Conservation (phyloP, 768 basidiomycete species). For the Mycena amicta region DNA sequence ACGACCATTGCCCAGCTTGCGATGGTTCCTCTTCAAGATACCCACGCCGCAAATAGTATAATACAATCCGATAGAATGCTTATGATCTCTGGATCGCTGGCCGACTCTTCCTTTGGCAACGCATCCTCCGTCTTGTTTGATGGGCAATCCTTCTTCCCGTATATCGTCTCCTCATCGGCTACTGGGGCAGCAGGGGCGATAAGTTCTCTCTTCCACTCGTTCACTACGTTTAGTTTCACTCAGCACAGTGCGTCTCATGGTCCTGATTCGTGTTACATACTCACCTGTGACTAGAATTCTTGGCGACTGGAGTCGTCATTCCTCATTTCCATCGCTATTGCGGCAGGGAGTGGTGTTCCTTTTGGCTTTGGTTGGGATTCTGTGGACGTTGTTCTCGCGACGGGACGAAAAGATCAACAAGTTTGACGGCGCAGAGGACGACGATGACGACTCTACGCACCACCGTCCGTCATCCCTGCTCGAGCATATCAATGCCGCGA, state of each 20-base stretch:
- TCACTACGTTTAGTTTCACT: constrained; percentile 73
- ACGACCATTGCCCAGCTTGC: constrained; percentile 79
- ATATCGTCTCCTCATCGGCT: constrained; percentile 66
- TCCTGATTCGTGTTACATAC: no score
- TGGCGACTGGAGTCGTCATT: constrained; percentile 94
- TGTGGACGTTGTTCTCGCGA: constrained; percentile 87
- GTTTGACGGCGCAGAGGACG: constrained; percentile 63
- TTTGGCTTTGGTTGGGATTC: constrained; percentile 78
- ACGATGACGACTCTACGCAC: constrained; percentile 74
- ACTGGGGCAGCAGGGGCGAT: constrained; percentile 72
- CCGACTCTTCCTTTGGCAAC: constrained; percentile 71
- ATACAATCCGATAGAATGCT: constrained; percentile 88
- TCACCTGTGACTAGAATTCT: constrained; percentile 60
- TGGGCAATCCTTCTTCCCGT: constrained; percentile 80
- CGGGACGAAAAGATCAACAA: constrained; percentile 73
- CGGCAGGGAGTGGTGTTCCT: constrained; percentile 92
- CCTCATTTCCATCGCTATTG: constrained; percentile 95
- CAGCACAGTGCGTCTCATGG: constrained; percentile 58
- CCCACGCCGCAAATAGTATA: constrained; percentile 68
- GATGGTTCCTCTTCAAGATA: constrained; percentile 86
- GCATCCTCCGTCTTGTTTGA: constrained; percentile 89
- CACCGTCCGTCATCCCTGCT: constrained; percentile 87
- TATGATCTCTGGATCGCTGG: constrained; percentile 80
- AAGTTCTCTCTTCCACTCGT: constrained; percentile 82
- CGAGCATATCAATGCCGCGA: constrained; percentile 90